Conservation (phyloP, 495 filamentous ascomycete genomes). For the Physcia stellaris region DNA sequence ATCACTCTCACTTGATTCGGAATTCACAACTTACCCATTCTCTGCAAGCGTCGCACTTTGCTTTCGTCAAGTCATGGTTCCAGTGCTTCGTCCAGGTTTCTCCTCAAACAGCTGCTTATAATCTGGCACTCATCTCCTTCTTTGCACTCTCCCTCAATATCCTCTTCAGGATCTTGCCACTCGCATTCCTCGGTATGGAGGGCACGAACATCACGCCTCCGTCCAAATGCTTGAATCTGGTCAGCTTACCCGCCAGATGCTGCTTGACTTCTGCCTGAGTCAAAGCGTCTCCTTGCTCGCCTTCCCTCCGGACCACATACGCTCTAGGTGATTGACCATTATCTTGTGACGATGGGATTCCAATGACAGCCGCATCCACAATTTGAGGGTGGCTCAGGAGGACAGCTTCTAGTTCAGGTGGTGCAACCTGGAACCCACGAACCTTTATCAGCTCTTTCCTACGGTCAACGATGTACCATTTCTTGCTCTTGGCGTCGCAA, state of each 20-base stretch:
- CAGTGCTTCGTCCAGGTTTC: no score
- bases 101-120: no score
- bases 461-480: conserved; percentile 63
- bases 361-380: conserved; percentile 67
- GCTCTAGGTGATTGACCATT: conserved; percentile 56
- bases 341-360: conserved; percentile 38
- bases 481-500: conserved; percentile 39
- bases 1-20: no score
- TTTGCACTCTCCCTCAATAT: conserved; percentile 34
- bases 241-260: conserved; percentile 48
- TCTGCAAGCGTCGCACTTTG: no score
- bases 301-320: conserved; percentile 47
- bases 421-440: conserved; percentile 76
- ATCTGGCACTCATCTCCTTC: no score
- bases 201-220: conserved; percentile 59
- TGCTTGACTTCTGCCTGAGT: conserved; percentile 42
- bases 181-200: conserved; percentile 59
- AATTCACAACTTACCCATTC: no score
- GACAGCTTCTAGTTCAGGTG: conserved; percentile 71
- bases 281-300: conserved; percentile 25
- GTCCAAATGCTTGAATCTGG: conserved; percentile 52
- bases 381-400: conserved; percentile 58
- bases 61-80: no score
- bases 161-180: conserved; percentile 65
- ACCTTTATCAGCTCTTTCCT: conserved; percentile 72